A percentile compares a stretch with the other conserved stretches of the same genome.
Evolutionary conservation across 1,139 yeast species (phyloP).

Genomic region (Saccharomyces hybrid): DNA sequence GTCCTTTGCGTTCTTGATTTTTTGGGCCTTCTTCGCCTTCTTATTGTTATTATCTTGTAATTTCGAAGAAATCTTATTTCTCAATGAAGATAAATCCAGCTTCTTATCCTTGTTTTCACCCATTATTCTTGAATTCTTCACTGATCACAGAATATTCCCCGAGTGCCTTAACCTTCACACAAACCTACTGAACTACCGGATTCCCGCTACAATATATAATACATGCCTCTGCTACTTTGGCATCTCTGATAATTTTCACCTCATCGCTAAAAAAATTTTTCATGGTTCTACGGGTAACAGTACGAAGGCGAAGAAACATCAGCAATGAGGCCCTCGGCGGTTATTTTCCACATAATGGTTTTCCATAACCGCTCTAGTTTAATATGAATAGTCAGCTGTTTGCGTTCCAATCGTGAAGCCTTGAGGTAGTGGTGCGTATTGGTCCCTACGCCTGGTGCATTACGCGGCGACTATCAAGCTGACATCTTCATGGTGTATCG

Average conservation of each 20-base stretch:
- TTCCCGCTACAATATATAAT: neutral
- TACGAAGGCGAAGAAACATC: neutral
- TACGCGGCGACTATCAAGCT: too few species aligned
- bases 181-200: neutral
- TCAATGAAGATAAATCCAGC: slow-evolving; percentile 44
- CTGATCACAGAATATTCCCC: too few species aligned
- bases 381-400: too few species aligned
- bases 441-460: too few species aligned
- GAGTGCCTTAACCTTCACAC: neutral
- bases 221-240: neutral
- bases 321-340: neutral
- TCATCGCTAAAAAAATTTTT: slow-evolving; percentile 5
- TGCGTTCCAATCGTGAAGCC: too few species aligned
- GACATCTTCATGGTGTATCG: too few species aligned
- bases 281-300: neutral
- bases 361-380: neutral
- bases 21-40: slow-evolving; percentile 16
- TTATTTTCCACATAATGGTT: neutral
- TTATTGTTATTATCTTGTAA: slow-evolving; percentile 27
- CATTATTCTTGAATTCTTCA: slow-evolving; percentile 3
- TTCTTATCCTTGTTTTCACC: slow-evolving; percentile 6
- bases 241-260: neutral
- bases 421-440: too few species aligned
- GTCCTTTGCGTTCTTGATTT: slow-evolving; percentile 13
- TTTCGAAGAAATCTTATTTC: slow-evolving; percentile 45